phyloP scores from a whole-genome alignment of 805 yeast genomes.

The Candida tibetensis region DNA sequence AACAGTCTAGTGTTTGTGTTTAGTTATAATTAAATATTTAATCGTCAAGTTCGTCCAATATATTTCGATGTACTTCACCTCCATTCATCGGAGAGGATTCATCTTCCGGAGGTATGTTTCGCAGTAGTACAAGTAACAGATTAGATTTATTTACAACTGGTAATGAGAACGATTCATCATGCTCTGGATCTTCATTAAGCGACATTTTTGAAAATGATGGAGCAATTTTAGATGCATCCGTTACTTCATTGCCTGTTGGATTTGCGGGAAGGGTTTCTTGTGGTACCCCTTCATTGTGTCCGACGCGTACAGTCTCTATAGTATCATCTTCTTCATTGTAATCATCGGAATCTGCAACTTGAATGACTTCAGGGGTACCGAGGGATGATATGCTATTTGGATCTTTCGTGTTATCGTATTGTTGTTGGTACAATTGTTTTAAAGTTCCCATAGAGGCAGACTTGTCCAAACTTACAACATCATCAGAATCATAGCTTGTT shows the following conservation, averaged over 20 bases:
- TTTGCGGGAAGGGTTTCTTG: neutral
- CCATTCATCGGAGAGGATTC: conserved; percentile 2
- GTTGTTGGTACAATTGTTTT: conserved; percentile 1
- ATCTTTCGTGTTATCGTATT: neutral
- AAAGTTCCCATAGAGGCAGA: conserved; percentile 7
- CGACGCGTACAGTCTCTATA: conserved; percentile 5
- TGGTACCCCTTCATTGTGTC: conserved; percentile 1
- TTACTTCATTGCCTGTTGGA: neutral
- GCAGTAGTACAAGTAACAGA: conserved; percentile 13
- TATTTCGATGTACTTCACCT: conserved; percentile 4
- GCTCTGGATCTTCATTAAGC: conserved; percentile 3
- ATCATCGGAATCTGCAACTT: conserved; percentile 3
- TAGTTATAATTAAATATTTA: neutral
- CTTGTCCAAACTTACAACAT: conserved; percentile 4
- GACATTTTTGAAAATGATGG: conserved; percentile 1
- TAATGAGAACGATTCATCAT: conserved; percentile 53
- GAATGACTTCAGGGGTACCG: neutral
- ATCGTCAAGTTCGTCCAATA: conserved; percentile 9
- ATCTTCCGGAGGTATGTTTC: neutral
- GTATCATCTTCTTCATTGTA: conserved; percentile 7
- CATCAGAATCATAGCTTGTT: conserved; percentile 8
- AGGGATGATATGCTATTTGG: neutral
- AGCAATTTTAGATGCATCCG: neutral
- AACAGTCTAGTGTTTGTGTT: neutral
- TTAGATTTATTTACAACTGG: conserved; percentile 34